Base-by-base conservation (phyloP, 2,329 filamentous ascomycete species). In the Exserohilum turcica region DNA sequence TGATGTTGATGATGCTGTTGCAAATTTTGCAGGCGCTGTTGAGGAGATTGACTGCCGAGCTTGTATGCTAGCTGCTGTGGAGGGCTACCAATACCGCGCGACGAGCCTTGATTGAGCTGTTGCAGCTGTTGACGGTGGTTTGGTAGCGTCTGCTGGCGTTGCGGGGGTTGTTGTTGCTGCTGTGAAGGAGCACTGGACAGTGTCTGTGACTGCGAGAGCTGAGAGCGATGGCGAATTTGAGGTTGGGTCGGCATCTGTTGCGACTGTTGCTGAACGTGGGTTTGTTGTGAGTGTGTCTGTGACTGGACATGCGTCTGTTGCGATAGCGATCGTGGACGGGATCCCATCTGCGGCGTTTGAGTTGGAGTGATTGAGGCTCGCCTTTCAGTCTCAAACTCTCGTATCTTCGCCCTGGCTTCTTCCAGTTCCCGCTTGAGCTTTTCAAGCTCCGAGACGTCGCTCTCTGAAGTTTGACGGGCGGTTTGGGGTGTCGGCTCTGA, bases 381-480 rank as follows among this genome's bases (percentile, higher is more conserved):
- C 21, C 74, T 68, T 54, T 72, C 68, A 2, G 60, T 58, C 44
- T 74, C 67, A 5, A 73, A 59, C 48, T 73, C 59, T 27, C 67
- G 64, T 15, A 74, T 73, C 10, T 67, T 66, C 6, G 70, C 71
- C 48, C 64, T 72, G n/a, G 72, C 70, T 56, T 72, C 72, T 37
- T 73, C 72, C 6, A 73, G 59, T 45, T 74, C 68, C 48, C 52
- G 67, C 56, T 68, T 72, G 59, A 74, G 68, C 53, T 63, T 67
- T 46, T 73, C 71, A 16, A 73, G 49, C 54, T 74, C 70, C 1
- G 67, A 65, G 7, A 70, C 51, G 28, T 65, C 64, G 24, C 38
- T 56, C 37, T 47, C 65, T 3, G 59, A 50, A n/a, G 61, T 51
- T 35, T 65, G 64, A n/a, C 18, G 4, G 21, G 21, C 29, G 4